Evolutionary conservation across 2,329 filamentous ascomycete species (phyloP).

Genomic region (Pseudogymnoascus destructans): DNA sequence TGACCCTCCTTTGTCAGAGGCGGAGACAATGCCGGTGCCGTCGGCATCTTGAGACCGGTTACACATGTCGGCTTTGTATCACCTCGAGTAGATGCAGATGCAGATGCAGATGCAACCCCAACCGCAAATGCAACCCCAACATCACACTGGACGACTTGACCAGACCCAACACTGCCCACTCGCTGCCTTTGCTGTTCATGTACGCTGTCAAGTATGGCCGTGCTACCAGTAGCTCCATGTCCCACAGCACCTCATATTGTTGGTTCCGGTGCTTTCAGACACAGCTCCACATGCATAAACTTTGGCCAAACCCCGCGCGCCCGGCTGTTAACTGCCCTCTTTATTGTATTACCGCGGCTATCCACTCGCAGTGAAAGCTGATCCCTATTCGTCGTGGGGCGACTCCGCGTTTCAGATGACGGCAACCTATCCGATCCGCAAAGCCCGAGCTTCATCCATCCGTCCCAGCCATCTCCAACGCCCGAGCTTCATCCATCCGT

Average conservation of each 20-base stretch:
- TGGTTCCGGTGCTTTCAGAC: neutral
- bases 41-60: neutral
- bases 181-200: neutral
- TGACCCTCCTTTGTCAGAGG: neutral
- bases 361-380: neutral
- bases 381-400: neutral
- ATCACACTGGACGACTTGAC: neutral
- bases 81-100: too few species aligned
- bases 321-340: neutral
- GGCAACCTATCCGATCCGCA: conserved; percentile 1
- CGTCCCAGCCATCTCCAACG: neutral
- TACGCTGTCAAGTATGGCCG: neutral
- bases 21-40: neutral
- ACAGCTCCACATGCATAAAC: conserved; percentile 5
- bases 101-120: too few species aligned
- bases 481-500: neutral
- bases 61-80: neutral
- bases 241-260: neutral
- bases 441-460: neutral
- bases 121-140: too few species aligned
- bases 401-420: neutral
- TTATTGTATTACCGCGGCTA: conserved; percentile 4
- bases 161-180: neutral
- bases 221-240: neutral
- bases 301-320: neutral